Percentiles rank a stretch among this genome's conserved stretches.
Conservation (phyloP, 2,329 filamentous ascomycete species). For the Alternaria arborescens region DNA sequence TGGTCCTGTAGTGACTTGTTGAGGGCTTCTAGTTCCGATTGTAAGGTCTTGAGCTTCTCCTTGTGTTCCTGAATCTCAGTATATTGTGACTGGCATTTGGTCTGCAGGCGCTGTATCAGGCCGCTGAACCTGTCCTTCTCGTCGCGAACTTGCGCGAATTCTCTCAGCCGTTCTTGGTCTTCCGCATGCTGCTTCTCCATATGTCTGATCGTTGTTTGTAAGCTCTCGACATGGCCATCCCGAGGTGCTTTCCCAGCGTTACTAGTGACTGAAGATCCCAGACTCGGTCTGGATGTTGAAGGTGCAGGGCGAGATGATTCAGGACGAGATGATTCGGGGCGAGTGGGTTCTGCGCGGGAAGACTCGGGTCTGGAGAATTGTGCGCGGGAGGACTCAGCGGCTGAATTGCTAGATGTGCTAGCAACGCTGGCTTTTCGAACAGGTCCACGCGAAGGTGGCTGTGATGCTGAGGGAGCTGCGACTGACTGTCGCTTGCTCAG, state of each 20-base stretch:
- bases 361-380: slow-evolving; percentile 1
- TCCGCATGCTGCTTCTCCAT: slow-evolving; percentile 87
- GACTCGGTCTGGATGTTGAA: slow-evolving; percentile 22
- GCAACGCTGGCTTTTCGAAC: slow-evolving; percentile 33
- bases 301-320: slow-evolving; percentile 11
- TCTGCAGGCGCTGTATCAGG: slow-evolving; percentile 89
- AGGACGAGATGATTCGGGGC: slow-evolving; percentile 8
- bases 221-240: slow-evolving; percentile 70
- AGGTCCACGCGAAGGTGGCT: slow-evolving; percentile 19
- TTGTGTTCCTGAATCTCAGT: slow-evolving; percentile 80
- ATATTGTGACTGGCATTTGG: slow-evolving; percentile 85
- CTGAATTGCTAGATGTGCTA: slow-evolving; percentile 21
- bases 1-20: slow-evolving; percentile 82
- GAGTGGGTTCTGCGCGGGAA: not conserved
- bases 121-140: slow-evolving; percentile 81
- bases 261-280: slow-evolving; percentile 25
- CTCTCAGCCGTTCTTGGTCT: slow-evolving; percentile 84
- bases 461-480: slow-evolving; percentile 21
- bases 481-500: slow-evolving; percentile 34
- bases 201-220: slow-evolving; percentile 86
- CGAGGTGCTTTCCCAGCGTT: slow-evolving; percentile 26
- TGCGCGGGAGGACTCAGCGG: slow-evolving; percentile 9
- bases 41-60: slow-evolving; percentile 78
- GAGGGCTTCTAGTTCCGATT: slow-evolving; percentile 72
- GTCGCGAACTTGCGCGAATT: slow-evolving; percentile 76